Base-by-base conservation (phyloP, 1,284 basidiomycete genomes). In the Coniferiporia weirii region DNA sequence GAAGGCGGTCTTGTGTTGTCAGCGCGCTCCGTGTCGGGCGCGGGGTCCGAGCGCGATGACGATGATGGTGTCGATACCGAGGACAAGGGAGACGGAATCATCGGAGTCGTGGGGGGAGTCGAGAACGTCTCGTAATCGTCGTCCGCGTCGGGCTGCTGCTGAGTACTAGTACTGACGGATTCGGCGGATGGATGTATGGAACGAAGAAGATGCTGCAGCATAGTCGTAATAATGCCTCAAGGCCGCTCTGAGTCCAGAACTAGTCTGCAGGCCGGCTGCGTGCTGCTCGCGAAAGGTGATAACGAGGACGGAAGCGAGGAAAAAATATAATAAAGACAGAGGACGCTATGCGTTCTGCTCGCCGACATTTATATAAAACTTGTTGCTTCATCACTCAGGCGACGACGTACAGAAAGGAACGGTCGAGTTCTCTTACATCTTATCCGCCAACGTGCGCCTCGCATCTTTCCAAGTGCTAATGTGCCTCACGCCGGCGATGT, bases 91-190 rank as follows among this genome's bases (percentile, higher is more conserved):
- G 27, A 27, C 27, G 27, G 27, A 27, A 27, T 27, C 27, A 27
- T 60, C 50, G 52, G 22, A 27, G 22, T 46, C 22, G 57, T 44
- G 57, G 45, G 43, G 22, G 52, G 48, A 35, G 20, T 44, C 22
- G 32, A 46, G 44, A 50, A 43, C 40, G 40, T 43, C 12, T 43
- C 40, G 40, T 43, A 43, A n/a, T 43, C 40, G 40, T 43, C 40
- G 40, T 43, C 40, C 40, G 40, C 40, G 40, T 12, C 40, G n/a
- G 40, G 40, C 40, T 27, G 27, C 27, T 27, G 27, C 27, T 27
- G 27, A 27, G 2, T 27, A 27, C 27, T 27, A 27, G 27, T 27
- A 27, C 27, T 27, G 27, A n/a, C 40, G 3, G 40, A 43, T 13
- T 13, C 40, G 40, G 40, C 3, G n/a, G 40, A 43, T 13, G 40